Conservation (phyloP, 208 protist genomes). For the Zelonia costaricensis region DNA sequence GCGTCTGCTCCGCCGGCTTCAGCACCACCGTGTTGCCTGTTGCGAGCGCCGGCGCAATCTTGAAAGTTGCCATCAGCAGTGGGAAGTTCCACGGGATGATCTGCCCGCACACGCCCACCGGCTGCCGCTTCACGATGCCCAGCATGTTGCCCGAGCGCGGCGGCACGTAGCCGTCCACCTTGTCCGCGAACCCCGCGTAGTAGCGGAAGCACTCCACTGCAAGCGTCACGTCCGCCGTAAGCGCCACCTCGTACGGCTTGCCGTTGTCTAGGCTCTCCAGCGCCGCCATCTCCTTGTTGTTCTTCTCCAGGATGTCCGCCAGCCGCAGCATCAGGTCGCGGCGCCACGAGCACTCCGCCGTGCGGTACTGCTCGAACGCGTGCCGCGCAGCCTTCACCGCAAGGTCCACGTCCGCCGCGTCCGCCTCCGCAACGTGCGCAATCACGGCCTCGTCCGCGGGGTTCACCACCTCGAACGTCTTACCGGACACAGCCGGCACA, state of each 20-base stretch:
- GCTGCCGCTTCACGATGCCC: conserved; percentile 72
- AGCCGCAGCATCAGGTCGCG: conserved; percentile 72
- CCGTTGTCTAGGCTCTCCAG: conserved; percentile 92
- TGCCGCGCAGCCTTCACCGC: conserved; percentile 77
- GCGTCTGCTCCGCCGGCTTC: conserved; percentile 92
- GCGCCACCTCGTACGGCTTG: conserved; percentile 74
- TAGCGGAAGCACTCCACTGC: conserved; percentile 74
- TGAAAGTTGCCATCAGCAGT: conserved; percentile 88
- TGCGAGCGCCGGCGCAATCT: conserved; percentile 84
- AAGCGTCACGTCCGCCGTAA: conserved; percentile 62
- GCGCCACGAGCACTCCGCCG: conserved; percentile 45
- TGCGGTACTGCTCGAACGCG: conserved; percentile 60
- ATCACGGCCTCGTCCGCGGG: conserved; percentile 80
- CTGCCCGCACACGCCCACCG: conserved; percentile 81
- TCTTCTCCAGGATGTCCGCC: conserved; percentile 70
- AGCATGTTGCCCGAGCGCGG: conserved; percentile 65
- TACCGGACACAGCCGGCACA: conserved; percentile 62
- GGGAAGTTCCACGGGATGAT: conserved; percentile 95
- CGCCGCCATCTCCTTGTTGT: conserved; percentile 66
- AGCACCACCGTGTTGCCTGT: conserved; percentile 85
- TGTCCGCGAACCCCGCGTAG: conserved; percentile 91
- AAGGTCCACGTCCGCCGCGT: conserved; percentile 75
- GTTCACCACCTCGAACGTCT: conserved; percentile 79
- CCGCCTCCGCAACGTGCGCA: conserved; percentile 73
- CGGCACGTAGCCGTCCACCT: conserved; percentile 82